phyloP scores from a whole-genome alignment of 2,329 filamentous ascomycete species.

The Scolecobasidium constrictum region DNA sequence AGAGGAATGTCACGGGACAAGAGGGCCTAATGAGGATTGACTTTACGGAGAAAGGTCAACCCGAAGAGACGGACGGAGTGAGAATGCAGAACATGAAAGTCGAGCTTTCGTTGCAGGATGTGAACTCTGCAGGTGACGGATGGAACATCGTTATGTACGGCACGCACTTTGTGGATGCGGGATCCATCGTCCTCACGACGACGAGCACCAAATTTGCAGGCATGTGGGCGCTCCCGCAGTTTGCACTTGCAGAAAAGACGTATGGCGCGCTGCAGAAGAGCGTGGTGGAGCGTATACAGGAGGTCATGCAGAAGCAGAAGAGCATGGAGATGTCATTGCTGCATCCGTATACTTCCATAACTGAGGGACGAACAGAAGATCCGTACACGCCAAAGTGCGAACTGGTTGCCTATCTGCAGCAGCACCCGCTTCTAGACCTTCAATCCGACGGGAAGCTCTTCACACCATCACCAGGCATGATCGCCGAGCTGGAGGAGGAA shows the following conservation, averaged over 20 bases:
- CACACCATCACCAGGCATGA: slow-evolving; percentile 1
- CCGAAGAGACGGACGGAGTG: neutral
- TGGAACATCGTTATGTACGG: slow-evolving; percentile 76
- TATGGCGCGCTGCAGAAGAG: slow-evolving; percentile 41
- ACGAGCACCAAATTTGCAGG: slow-evolving; percentile 90
- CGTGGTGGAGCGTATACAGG: slow-evolving; percentile 61
- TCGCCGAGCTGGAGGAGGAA: slow-evolving; percentile 42
- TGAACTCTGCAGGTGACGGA: slow-evolving; percentile 55
- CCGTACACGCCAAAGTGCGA: slow-evolving; percentile 69
- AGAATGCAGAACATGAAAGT: slow-evolving; percentile 6
- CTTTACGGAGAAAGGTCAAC: slow-evolving; percentile 3
- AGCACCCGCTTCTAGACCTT: slow-evolving; percentile 39
- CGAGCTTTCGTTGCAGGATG: slow-evolving; percentile 57
- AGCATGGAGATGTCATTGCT: slow-evolving; percentile 27
- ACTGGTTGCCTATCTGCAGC: slow-evolving; percentile 75
- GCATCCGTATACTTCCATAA: slow-evolving; percentile 68
- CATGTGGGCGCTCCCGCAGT: slow-evolving; percentile 78
- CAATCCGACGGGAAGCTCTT: slow-evolving; percentile 16
- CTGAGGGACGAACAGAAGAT: slow-evolving; percentile 46
- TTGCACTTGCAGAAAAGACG: slow-evolving; percentile 49
- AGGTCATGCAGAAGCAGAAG: slow-evolving; percentile 56
- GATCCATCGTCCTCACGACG: slow-evolving; percentile 70
- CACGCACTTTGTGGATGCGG: slow-evolving; percentile 74
- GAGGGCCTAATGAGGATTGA: slow-evolving; percentile 6
- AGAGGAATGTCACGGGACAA: slow-evolving; percentile 10